Conservation (phyloP, 345 rosid species). For the Punica granatum region DNA sequence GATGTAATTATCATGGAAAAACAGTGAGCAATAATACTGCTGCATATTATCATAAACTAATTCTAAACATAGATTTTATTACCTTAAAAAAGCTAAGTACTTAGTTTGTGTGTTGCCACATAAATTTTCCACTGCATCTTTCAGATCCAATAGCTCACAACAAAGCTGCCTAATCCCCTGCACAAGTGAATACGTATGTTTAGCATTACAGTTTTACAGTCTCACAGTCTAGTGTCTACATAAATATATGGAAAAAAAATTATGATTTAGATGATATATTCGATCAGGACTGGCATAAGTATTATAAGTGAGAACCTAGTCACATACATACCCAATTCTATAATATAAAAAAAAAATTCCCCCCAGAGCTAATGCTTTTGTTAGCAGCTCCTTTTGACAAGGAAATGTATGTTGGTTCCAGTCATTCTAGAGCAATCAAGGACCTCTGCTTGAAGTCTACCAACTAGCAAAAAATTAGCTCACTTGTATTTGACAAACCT, state of each 20-base stretch:
- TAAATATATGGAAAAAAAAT: not conserved
- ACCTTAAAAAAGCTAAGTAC: slow-evolving; percentile 88
- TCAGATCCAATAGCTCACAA: slow-evolving; percentile 94
- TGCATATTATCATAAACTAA: not conserved
- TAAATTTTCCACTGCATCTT: slow-evolving; percentile 88
- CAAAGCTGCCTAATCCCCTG: slow-evolving; percentile 92
- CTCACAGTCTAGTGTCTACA: not conserved
- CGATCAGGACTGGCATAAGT: not conserved
- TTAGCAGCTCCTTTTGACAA: not conserved
- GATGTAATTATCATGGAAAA: not conserved
- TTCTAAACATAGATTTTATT: not conserved
- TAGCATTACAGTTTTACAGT: not conserved
- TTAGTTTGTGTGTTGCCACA: slow-evolving; percentile 77
- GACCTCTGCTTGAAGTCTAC: not conserved
- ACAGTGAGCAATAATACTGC: too few relatives aligned
- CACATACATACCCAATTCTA: not conserved
- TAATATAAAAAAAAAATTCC: not conserved
- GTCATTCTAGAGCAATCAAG: not conserved
- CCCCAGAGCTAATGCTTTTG: not conserved
- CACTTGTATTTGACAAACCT: not conserved
- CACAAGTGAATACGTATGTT: slow-evolving; percentile 5
- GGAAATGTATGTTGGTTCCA: not conserved
- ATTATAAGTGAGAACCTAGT: not conserved
- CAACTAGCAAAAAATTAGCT: not conserved
- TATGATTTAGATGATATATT: not conserved